Percentiles rank a stretch among this genome's conserved stretches.
Evolutionary conservation across 2,329 filamentous ascomycete species (phyloP).

Genomic region (Neofusicoccum kwambonambiense): DNA sequence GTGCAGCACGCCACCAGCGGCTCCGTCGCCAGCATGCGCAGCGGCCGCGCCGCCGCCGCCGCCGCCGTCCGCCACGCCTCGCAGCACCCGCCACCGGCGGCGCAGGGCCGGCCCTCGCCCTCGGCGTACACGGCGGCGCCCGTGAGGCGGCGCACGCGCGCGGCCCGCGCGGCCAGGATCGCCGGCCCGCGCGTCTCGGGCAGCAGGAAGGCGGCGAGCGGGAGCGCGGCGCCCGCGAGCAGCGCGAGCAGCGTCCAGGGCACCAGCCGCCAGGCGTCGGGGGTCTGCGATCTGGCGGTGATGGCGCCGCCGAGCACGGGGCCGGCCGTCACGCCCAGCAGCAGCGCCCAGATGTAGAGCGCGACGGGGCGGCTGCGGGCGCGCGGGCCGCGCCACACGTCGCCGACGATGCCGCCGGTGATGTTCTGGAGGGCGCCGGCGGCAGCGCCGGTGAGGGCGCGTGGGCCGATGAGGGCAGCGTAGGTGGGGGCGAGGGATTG

Average conservation of each 20-base stretch:
- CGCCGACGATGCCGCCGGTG: conserved; percentile 34
- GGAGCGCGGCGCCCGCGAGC: conserved; percentile 42
- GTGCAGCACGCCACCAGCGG: conserved; percentile 49
- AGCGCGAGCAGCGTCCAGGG: conserved; percentile 39
- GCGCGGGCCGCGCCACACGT: conserved; percentile 38
- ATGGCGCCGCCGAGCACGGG: conserved; percentile 37
- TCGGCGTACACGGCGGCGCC: no score
- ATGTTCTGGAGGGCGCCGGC: conserved; percentile 45
- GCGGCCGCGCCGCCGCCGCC: conserved; percentile 19
- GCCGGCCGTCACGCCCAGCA: conserved; percentile 34
- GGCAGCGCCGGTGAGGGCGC: conserved; percentile 46
- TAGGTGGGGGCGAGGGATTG: conserved; percentile 46
- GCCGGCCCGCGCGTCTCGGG: conserved; percentile 48
- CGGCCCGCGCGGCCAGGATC: conserved; percentile 33
- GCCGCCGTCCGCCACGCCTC: no score
- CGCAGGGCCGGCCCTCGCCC: no score
- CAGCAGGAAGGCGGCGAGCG: conserved; percentile 41
- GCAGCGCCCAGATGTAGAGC: conserved; percentile 37
- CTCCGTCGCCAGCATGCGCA: conserved; percentile 49
- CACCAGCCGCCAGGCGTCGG: conserved; percentile 21
- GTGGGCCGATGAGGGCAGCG: conserved; percentile 44
- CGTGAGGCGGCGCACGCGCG: no score
- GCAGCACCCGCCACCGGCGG: no score
- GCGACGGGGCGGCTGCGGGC: conserved; percentile 44
- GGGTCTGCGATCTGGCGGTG: background rate